These are phyloP conservation scores for Phylloporus sp. DNA, from an alignment of 768 basidiomycete species.

Conservation along the genomic window DNA sequence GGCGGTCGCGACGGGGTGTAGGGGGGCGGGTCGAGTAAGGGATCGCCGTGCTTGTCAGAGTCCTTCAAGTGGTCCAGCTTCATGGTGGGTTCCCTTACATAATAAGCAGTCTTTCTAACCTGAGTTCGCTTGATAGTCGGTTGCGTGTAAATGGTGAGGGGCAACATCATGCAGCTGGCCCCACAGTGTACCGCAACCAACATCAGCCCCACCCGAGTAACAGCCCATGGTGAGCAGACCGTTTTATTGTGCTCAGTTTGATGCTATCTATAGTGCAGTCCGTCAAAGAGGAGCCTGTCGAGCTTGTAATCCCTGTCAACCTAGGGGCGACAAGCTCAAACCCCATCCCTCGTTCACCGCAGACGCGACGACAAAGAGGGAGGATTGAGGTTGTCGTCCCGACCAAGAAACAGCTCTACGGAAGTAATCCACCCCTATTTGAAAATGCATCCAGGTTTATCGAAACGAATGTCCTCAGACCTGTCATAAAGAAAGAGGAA, in stretches of 20 bases:
- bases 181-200: neutral
- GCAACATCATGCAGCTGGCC: neutral
- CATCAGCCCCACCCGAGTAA: neutral
- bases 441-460: slow-evolving; percentile 11
- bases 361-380: neutral
- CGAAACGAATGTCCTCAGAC: neutral
- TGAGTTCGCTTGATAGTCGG: neutral
- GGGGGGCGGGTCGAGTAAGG: slow-evolving; percentile 13
- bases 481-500: slow-evolving; percentile 16
- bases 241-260: neutral
- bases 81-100: slow-evolving; percentile 6
- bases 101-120: neutral
- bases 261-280: neutral
- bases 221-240: neutral
- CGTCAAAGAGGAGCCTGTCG: slow-evolving; percentile 9
- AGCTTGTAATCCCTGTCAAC: neutral
- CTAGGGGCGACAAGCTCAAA: neutral
- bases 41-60: neutral
- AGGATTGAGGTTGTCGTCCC: slow-evolving; percentile 4
- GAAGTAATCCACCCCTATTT: neutral
- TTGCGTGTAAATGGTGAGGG: neutral
- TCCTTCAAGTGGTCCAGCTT: slow-evolving; percentile 8
- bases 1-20: slow-evolving; percentile 33
- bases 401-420: slow-evolving; percentile 1
- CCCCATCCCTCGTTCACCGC: neutral